A percentile compares a stretch with the other conserved stretches of the same genome.
phyloP scores from a whole-genome alignment of 2,329 filamentous ascomycete genomes.

The Epichloe typhina region DNA sequence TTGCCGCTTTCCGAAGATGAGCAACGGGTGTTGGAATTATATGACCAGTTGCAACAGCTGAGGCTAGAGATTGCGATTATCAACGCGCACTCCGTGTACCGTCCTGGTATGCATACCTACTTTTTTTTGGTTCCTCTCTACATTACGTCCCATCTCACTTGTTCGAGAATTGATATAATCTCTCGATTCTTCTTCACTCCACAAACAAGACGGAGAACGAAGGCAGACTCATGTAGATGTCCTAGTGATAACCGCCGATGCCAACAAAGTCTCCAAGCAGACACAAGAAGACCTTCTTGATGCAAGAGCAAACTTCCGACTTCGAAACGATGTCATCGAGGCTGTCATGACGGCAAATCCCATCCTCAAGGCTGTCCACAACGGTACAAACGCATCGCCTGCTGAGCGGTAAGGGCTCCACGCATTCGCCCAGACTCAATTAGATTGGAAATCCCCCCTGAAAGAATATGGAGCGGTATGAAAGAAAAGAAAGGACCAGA shows the following conservation, averaged over 20 bases:
- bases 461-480: background rate
- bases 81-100: constrained; percentile 29
- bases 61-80: constrained; percentile 60
- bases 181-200: background rate
- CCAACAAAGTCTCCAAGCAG: constrained; percentile 36
- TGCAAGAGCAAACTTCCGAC: constrained; percentile 53
- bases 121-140: no score
- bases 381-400: constrained; percentile 47
- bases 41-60: constrained; percentile 58
- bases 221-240: background rate
- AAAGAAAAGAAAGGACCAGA: background rate
- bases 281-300: constrained; percentile 56
- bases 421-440: background rate
- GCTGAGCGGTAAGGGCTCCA: constrained; percentile 47
- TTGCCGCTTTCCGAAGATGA: constrained; percentile 54
- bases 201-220: background rate
- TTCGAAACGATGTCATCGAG: constrained; percentile 56
- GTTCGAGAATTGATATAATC: background rate
- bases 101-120: constrained; percentile 17
- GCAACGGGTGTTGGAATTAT: constrained; percentile 51
- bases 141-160: background rate
- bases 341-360: constrained; percentile 61
- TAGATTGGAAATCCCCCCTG: no score
- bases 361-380: constrained; percentile 64
- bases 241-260: constrained; percentile 11